Base-by-base conservation (phyloP, 495 filamentous ascomycete genomes). In the Penicillium paradoxum region DNA sequence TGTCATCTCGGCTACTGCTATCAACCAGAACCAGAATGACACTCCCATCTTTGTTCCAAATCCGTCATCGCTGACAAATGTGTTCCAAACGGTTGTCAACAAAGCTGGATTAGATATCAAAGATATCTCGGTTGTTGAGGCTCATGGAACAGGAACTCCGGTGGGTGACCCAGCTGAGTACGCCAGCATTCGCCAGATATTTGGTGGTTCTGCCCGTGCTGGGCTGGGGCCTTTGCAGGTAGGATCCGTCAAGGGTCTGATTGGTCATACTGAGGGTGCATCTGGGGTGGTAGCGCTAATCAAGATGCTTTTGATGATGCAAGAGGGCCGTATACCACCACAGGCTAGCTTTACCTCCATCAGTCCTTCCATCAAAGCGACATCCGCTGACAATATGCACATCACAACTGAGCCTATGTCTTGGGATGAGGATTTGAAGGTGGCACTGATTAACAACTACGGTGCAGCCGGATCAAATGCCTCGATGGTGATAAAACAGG, bases 1-100 rank as follows among this genome's bases (percentile, higher is more conserved):
- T 4, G 78, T 87, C 22, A 79, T 89, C 25, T 64, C 79, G 0
- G 78, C 74, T 9, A 72, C 79, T 1, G 70, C 73, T 4, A 80
- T 81, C 1, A 83, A 86, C 49, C 84, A 88, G 24, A 80, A 77
- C 4, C 76, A 76, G 0, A 79, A 84, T 47, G 74, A 74, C 33
- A 76, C 79, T 17, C 78, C 81, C 17, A 88, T 89, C 60, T 86
- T 83, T 0, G 78, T 81, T 13, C 75, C 76, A 0, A 55, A 72
- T 27, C 45, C 56, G 0, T 36, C 29, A 0, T 70, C 74, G 3
- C 68, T 69, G 25, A 45, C 29, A 18, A 45, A 58, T 2, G 51
- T 77, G 1, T 77, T 48, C 24, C 21, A 9, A 21, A 27, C 49
- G 9, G 50, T 64, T 0, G 8, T 57, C 2, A 3, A 3, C 6